Percentiles rank a stretch among this genome's conserved stretches.
These are phyloP conservation scores for Nyssa sinensis DNA, from an alignment of 148 eudicot genomes.

Conservation along the genomic window DNA sequence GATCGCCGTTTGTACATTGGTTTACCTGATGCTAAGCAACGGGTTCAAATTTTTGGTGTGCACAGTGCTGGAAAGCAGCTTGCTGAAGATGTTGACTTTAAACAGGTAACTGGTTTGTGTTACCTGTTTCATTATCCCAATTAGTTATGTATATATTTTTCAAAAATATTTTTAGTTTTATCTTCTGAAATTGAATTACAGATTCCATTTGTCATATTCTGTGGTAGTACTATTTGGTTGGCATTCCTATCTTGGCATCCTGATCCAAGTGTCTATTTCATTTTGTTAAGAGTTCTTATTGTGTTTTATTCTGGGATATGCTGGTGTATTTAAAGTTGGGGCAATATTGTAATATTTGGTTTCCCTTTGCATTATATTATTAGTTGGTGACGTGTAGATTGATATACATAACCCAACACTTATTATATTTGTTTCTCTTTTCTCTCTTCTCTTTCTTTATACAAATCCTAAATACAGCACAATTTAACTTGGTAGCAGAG, in stretches of 20 bases:
- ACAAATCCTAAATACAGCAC: too few species aligned
- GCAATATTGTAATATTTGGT: too few species aligned
- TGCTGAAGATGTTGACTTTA: slow-evolving; percentile 86
- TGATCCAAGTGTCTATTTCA: background rate
- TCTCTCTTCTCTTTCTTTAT: too few species aligned
- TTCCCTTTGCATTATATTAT: too few species aligned
- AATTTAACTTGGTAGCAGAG: too few species aligned
- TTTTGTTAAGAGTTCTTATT: too few species aligned
- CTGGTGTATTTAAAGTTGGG: too few species aligned
- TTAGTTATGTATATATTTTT: background rate
- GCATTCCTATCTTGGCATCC: background rate
- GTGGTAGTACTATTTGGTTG: background rate
- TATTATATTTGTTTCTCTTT: too few species aligned
- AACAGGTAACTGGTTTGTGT: slow-evolving; percentile 40
- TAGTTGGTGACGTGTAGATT: too few species aligned
- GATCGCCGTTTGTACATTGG: slow-evolving; percentile 92
- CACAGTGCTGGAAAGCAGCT: slow-evolving; percentile 80
- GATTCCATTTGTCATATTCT: background rate
- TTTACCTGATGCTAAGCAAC: slow-evolving; percentile 83
- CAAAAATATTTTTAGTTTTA: background rate
- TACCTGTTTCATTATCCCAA: background rate
- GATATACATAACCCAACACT: too few species aligned
- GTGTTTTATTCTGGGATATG: too few species aligned
- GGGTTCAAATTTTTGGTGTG: slow-evolving; percentile 83
- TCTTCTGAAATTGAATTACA: background rate